phyloP scores from a whole-genome alignment of 1,284 basidiomycete genomes.

The Cryptococcus sp. region DNA sequence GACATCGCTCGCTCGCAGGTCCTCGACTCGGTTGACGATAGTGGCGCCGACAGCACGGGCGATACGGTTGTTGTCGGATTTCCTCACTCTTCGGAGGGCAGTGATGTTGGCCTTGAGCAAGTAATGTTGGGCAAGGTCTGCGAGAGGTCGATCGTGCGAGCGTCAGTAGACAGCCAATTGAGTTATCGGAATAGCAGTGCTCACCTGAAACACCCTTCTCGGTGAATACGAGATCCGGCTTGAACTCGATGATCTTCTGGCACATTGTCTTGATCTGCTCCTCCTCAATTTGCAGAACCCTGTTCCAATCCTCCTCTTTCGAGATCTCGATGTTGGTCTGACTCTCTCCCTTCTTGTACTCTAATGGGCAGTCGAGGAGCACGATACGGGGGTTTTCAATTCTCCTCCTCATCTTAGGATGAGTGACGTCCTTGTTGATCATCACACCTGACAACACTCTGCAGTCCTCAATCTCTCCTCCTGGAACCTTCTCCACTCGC shows the following conservation, averaged over 20 bases:
- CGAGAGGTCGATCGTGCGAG: not conserved
- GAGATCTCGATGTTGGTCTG: conserved; percentile 99
- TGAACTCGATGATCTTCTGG: conserved; percentile 85
- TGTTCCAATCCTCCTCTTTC: conserved; percentile 90
- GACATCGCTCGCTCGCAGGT: conserved; percentile 86
- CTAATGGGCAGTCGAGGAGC: conserved; percentile 91
- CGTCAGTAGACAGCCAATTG: conserved; percentile 9
- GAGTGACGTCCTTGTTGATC: conserved; percentile 98
- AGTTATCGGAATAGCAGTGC: conserved; percentile 19
- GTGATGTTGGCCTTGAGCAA: conserved; percentile 87
- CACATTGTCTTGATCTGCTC: conserved; percentile 93
- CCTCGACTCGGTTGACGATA: conserved; percentile 95
- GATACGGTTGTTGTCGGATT: conserved; percentile 98
- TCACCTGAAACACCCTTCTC: conserved; percentile 95
- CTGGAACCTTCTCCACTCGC: conserved; percentile 94
- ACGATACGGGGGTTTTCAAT: conserved; percentile 90
- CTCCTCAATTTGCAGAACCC: conserved; percentile 93
- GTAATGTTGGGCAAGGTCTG: conserved; percentile 92
- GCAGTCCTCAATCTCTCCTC: conserved; percentile 94
- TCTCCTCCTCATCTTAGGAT: conserved; percentile 91
- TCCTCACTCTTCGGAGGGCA: conserved; percentile 89
- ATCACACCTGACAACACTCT: conserved; percentile 87
- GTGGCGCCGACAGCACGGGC: conserved; percentile 94
- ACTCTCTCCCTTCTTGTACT: conserved; percentile 98
- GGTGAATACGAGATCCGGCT: conserved; percentile 92